Percentiles rank a stretch among this genome's conserved stretches.
phyloP scores from a whole-genome alignment of 352 stramenopile species.

The Phytophthora sp. region DNA sequence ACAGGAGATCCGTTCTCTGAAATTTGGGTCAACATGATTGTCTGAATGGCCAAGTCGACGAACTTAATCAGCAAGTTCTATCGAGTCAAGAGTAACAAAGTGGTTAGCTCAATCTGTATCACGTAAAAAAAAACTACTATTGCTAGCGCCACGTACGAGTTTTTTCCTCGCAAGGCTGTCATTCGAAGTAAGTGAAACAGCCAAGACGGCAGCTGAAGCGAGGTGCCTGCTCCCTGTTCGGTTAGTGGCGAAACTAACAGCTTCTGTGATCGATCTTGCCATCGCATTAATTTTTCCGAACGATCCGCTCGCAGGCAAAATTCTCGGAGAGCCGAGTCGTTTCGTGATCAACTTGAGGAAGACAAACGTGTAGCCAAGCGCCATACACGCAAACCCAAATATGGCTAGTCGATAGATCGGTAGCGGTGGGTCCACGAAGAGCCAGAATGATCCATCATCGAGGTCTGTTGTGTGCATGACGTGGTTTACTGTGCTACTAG shows the following conservation, averaged over 20 bases:
- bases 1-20: neutral
- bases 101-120: neutral
- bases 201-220: neutral
- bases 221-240: neutral
- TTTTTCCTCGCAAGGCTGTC: neutral
- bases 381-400: neutral
- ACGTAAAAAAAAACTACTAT: neutral
- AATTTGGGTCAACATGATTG: neutral
- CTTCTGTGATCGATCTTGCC: neutral
- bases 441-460: neutral
- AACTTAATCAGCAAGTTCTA: conserved; percentile 6
- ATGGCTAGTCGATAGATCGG: neutral
- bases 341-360: neutral
- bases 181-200: neutral
- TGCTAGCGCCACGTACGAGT: too few relatives aligned
- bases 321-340: too few relatives aligned
- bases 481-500: neutral
- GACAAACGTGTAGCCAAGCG: neutral
- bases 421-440: neutral
- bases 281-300: too few relatives aligned
- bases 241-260: neutral
- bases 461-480: neutral
- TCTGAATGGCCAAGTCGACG: neutral
- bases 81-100: neutral
- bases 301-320: too few relatives aligned